These are phyloP conservation scores for Hondaea fermentalgiana DNA, from an alignment of 108 stramenopile species.

Conservation along the genomic window DNA sequence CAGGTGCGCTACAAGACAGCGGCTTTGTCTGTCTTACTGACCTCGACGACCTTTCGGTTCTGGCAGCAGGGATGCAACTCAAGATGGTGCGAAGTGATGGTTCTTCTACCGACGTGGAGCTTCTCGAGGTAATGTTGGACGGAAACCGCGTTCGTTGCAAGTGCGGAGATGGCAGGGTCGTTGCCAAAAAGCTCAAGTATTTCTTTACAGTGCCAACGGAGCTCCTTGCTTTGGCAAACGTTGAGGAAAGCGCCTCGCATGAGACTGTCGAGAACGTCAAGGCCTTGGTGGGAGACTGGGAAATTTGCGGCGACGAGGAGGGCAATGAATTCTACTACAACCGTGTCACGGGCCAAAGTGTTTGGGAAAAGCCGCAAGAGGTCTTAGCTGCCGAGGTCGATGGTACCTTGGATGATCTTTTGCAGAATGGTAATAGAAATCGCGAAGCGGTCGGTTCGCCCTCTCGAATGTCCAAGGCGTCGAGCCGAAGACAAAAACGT, in stretches of 20 bases:
- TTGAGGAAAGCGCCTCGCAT: neutral
- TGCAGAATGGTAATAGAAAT: too few relatives aligned
- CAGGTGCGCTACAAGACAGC: neutral
- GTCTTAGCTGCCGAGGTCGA: neutral
- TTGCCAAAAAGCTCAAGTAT: neutral
- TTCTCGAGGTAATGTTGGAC: neutral
- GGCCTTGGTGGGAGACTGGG: neutral
- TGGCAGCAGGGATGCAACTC: neutral
- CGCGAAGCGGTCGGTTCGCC: too few relatives aligned
- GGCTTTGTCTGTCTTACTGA: neutral
- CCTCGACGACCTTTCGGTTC: neutral
- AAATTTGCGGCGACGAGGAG: neutral
- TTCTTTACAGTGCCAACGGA: neutral
- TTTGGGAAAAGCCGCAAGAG: neutral
- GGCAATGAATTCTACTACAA: neutral
- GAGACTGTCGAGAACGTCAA: neutral
- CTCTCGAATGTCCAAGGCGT: too few relatives aligned
- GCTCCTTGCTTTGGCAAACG: neutral
- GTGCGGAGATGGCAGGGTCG: neutral
- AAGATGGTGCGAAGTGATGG: slow-evolving; percentile 1
- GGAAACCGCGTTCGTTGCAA: neutral
- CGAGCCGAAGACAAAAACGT: too few relatives aligned
- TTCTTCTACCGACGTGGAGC: neutral
- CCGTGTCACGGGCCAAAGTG: neutral
- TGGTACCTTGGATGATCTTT: neutral